These are phyloP conservation scores for Endotrypanum monterogeii DNA, from an alignment of 208 protist genomes.

Conservation along the genomic window DNA sequence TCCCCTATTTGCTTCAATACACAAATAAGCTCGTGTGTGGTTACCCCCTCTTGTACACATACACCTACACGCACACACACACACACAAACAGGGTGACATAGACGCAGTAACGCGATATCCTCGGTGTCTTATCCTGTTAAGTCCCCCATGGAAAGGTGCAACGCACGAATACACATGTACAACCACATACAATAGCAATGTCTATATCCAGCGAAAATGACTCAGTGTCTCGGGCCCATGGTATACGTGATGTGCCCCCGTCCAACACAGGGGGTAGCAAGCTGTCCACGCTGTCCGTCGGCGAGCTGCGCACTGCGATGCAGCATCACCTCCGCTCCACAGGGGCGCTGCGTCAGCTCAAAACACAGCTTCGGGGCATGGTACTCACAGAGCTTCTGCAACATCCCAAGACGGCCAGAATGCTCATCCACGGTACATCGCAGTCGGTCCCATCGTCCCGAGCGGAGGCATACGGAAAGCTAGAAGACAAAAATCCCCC, in stretches of 20 bases:
- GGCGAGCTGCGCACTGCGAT: conserved; percentile 77
- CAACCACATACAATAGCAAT: not conserved
- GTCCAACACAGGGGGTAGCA: conserved; percentile 1
- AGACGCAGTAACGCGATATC: conserved; percentile 3
- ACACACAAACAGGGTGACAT: not conserved
- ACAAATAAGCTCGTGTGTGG: not conserved
- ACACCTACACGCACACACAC: not conserved
- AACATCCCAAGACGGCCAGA: conserved; percentile 36
- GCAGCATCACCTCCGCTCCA: conserved; percentile 73
- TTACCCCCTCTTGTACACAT: not conserved
- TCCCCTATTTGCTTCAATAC: not conserved
- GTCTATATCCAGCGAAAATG: not conserved
- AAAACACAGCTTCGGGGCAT: conserved; percentile 87
- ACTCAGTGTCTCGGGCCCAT: not conserved
- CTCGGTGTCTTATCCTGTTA: not conserved
- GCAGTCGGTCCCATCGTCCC: conserved; percentile 13
- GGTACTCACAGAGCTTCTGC: conserved; percentile 72
- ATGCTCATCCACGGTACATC: conserved; percentile 21
- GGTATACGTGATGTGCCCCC: not conserved
- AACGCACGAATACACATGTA: not conserved
- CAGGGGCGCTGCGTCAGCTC: conserved; percentile 68
- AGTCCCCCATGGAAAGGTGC: not conserved
- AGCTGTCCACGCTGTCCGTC: conserved; percentile 28
- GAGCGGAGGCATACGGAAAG: too few species aligned
- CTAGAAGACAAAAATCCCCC: conserved; percentile 10